Conservation (phyloP, 2,329 filamentous ascomycete genomes). For the Emergomyces africanus region DNA sequence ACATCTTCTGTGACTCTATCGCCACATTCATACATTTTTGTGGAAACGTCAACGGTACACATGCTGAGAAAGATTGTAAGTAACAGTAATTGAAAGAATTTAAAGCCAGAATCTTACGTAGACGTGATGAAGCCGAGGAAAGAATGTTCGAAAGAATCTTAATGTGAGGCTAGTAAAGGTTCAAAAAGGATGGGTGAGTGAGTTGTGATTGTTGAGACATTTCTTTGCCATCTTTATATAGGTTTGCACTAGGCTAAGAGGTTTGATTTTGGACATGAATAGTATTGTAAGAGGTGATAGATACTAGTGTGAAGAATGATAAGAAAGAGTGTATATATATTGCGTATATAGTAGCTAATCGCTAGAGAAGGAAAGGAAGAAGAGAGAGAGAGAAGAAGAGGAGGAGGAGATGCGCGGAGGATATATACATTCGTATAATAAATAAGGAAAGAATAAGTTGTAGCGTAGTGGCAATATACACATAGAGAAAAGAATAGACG, state of each 20-base stretch:
- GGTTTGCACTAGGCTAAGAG: not conserved
- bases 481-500: no score
- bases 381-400: no score
- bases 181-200: not conserved
- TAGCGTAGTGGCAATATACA: no score
- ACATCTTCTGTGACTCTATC: slow-evolving; percentile 3
- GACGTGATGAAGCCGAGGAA: slow-evolving; percentile 2
- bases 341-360: no score
- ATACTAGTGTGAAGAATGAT: no score
- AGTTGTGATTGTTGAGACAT: not conserved
- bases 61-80: slow-evolving; percentile 3
- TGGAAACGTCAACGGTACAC: slow-evolving; percentile 2
- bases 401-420: no score
- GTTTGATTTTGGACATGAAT: not conserved
- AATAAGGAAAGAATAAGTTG: no score
- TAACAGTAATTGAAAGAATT: not conserved
- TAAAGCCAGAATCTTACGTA: not conserved
- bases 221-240: not conserved
- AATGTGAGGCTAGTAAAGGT: not conserved
- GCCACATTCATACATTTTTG: slow-evolving; percentile 3
- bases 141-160: slow-evolving; percentile 1
- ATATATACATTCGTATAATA: no score
- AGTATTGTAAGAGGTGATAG: no score
- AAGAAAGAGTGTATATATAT: no score
- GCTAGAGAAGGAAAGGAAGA: no score